Base-by-base conservation (phyloP, 1,139 yeast species). In the Kurtzmaniella quercitrusa region DNA sequence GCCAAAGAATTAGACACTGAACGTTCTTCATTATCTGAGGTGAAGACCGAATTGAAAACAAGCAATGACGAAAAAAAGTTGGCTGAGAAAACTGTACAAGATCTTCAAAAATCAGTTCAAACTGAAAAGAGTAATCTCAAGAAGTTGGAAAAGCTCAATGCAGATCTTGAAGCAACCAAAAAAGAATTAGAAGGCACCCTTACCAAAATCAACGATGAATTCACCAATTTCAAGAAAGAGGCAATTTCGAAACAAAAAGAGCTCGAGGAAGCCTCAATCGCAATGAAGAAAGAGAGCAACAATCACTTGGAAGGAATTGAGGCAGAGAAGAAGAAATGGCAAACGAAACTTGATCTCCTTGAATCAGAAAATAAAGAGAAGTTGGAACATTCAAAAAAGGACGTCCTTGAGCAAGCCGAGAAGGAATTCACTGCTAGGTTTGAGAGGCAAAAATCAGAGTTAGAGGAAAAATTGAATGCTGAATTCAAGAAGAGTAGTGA, bases 151-250 rank as follows among this genome's bases (percentile, higher is more conserved):
- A 37, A 18, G 25, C 4, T 8, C 21, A 37, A 36, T 11, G 38
- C 38, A 8, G 24, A 17, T 9, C 19, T n/a, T 27, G 21, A 25
- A 24, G 14, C 31, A 7, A n/a, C 12, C 12, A 38, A 45, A 31
- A 21, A 39, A 24, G 34, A 38, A n/a, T 21, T 41, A 24, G 18
- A 33, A 17, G 12, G 12, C 14, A 24, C 37, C 46, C 46, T 43
- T 31, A 51, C 52, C 34, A 52, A 51, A 55, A 49, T 54, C 39
- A 49, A 48, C 11, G 44, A 47, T 14, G 45, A 46, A 31, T 41
- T 44, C 5, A 42, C 43, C 33, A 40, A 43, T 18, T 27, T 34
- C 29, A 51, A 51, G 37, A 44, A 48, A 15, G 29, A 36, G 31
- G 34, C 15, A 11, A 39, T 23, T 7, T 42, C 40, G 8, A 21